Evolutionary conservation across 768 basidiomycete species (phyloP), one percentile per base, ranked within the genome.

Genomic region (Termitomyces sp.): DNA sequence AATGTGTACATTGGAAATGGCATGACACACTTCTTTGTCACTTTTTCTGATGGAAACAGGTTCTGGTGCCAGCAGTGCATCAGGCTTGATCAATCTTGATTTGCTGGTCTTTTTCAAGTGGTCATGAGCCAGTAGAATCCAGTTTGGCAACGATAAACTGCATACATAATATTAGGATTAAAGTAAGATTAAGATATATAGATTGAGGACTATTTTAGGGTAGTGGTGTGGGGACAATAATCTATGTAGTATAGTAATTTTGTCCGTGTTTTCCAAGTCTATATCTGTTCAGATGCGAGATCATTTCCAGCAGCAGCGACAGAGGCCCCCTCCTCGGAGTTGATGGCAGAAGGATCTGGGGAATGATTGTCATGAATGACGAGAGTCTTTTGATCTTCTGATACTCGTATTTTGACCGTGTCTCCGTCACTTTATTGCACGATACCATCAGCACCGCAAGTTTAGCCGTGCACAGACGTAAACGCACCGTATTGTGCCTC

Each of bases 401-500:
- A 60, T n/a, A 83, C 79, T 2, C 78, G 73, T 37, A 92, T 78
- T 36, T 73, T 70, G 24, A 88, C 89, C 0, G 68, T 73, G 64
- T 93, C 91, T 0, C 89, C 89, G 62, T 88, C 85, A 64, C 85
- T 83, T 61, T 13, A 51, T 12, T 44, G 55, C 4, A 26, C 46
- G 10, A 45, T 34, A 15, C 51, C 22, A 34, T 58, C 44, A 59
- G 37, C 29, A 31, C n/a, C 9, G 10, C 36, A 16, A 26, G 8
- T 3, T 18, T 34, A 15, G 57, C 7, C 29, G 29, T 24, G 3
- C 49, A 55, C 26, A 18, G 16, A 28, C 9, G 6, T 48, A 39
- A 46, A 71, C 75, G 42, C 60, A 88, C 87, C 88, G 75, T 59
- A 96, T 85, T 4, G 86, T 89, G 0, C 94, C 94, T 45, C 79